Base-by-base conservation (phyloP, 495 filamentous ascomycete genomes). In the Evansstolkia leycettana region DNA sequence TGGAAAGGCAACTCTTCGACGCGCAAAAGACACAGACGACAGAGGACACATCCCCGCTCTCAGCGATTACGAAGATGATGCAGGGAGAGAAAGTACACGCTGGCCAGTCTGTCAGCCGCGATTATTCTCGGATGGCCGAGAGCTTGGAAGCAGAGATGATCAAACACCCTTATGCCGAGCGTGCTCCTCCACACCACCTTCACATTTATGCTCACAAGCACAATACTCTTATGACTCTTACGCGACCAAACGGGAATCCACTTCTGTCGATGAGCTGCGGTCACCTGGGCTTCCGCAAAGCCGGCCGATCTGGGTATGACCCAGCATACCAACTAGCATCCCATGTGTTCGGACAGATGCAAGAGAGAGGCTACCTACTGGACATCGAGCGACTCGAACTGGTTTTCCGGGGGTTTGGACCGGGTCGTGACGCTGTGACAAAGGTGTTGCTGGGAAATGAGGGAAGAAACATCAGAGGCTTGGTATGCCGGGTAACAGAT, bases 211-310 rank as follows among this genome's bases (percentile, higher is more conserved):
- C 76, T 24, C 75, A 78, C 42, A 90, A 82, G 64, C 90, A 94
- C 70, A 98, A 98, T 64, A 84, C 82, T 9, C 82, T 95, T 52
- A 70, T 98, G 54, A 92, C 89, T 5, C 67, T 94, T 42, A 83
- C 82, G 25, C 72, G 73, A 45, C 88, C 88, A 11, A 78, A 88
- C 38, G 78, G 83, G 9, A 69, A 80, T 39, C 67, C 82, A 2
- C 57, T 94, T 17, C 58, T 98, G 44, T 82, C 78, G 7, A 53
- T 89, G 40, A 79, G 78, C 17, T 67, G 76, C 27, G 90, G 90
- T 10, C 82, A 92, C 34, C 67, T 98, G 19, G 86, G 85, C 2
- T 94, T 95, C 64, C 73, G 71, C 45, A 90, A 96, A 59, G 62
- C 72, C 1, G 65, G 69, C 14, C 75, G 90, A 32, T 76, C 80